Percentiles rank a stretch among this genome's conserved stretches.
Evolutionary conservation across 257 asterid species (phyloP).

Genomic region (Penstemon eatonii): DNA sequence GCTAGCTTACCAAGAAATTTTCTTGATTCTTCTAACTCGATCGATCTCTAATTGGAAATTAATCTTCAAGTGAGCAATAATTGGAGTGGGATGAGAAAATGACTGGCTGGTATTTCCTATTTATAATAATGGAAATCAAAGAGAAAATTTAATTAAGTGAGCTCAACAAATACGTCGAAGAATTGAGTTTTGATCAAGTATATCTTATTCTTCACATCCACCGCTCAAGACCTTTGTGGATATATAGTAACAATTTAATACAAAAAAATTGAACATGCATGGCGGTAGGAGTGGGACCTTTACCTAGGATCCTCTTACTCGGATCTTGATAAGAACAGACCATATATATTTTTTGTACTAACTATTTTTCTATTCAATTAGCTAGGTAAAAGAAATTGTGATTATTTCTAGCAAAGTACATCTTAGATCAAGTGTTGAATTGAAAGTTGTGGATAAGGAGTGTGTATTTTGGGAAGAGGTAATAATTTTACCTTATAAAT

Average conservation of each 20-base stretch:
- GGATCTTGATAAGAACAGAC: conserved; percentile 26
- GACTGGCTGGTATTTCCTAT: background rate
- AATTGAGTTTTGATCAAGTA: background rate
- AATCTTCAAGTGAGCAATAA: too few relatives aligned
- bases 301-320: background rate
- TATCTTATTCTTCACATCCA: background rate
- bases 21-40: background rate
- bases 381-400: too few relatives aligned
- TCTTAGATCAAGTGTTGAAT: too few relatives aligned
- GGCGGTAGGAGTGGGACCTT: background rate
- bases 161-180: background rate
- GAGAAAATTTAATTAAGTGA: background rate
- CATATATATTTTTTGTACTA: background rate
- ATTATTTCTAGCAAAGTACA: too few relatives aligned
- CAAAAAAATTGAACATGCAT: background rate
- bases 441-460: too few relatives aligned
- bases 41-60: too few relatives aligned
- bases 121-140: background rate
- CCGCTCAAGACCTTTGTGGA: conserved; percentile 8
- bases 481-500: too few relatives aligned
- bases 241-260: conserved; percentile 17
- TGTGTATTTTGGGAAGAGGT: too few relatives aligned
- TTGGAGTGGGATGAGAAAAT: background rate
- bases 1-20: background rate
- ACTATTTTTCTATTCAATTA: background rate